Conservation (phyloP, 129 eudicot species). For the Arctium minus region DNA sequence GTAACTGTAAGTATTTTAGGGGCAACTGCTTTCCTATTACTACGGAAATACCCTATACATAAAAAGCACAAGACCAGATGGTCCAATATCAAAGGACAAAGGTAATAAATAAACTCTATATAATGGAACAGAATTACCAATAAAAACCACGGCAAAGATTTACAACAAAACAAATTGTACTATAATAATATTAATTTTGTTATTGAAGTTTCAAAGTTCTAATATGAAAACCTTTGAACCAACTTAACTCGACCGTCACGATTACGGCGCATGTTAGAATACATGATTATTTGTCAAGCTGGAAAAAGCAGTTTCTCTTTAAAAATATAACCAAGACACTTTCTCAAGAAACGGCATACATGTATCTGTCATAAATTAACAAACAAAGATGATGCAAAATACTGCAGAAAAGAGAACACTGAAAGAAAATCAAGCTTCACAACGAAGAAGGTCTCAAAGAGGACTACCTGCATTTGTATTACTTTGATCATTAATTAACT, state of each 20-base stretch:
- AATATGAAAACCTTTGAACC: background rate
- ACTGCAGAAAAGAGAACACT: background rate
- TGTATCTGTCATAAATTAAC: background rate
- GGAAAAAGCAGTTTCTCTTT: background rate
- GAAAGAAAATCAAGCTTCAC: background rate
- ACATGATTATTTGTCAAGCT: background rate
- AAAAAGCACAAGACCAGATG: background rate
- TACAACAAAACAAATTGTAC: background rate
- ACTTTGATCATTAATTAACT: conserved; percentile 66
- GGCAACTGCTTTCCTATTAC: background rate
- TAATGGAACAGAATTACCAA: background rate
- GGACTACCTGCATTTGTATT: conserved; percentile 74
- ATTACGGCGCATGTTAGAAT: background rate
- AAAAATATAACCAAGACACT: background rate
- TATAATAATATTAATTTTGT: background rate
- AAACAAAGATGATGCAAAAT: background rate
- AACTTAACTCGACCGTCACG: background rate
- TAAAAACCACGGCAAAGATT: background rate
- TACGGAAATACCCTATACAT: background rate
- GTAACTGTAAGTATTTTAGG: background rate
- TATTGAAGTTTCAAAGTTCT: background rate
- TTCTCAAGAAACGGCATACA: conserved; percentile 3
- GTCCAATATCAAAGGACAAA: background rate
- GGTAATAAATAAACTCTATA: background rate
- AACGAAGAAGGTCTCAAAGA: background rate